These are phyloP conservation scores for Colletotrichum eleusines DNA, from an alignment of 2,329 filamentous ascomycete species.

Conservation along the genomic window DNA sequence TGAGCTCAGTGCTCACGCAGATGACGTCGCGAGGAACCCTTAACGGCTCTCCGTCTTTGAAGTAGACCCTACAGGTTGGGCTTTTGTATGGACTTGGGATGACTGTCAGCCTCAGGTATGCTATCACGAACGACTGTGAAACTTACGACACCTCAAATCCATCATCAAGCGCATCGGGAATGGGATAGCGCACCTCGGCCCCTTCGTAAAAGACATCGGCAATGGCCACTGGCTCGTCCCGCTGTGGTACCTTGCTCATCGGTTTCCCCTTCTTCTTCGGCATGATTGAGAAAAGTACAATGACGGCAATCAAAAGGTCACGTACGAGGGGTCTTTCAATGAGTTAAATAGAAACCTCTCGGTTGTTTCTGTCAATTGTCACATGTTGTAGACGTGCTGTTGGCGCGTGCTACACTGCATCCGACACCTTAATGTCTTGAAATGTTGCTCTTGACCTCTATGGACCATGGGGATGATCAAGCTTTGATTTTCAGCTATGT, in stretches of 20 bases:
- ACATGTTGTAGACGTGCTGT: neutral
- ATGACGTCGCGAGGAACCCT: constrained; percentile 9
- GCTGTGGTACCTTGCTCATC: neutral
- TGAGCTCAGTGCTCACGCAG: neutral
- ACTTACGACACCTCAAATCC: constrained; percentile 4
- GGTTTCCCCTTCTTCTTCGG: neutral
- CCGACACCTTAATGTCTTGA: too few species aligned
- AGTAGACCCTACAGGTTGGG: constrained; percentile 3
- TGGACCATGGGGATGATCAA: too few species aligned
- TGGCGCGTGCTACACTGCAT: too few species aligned
- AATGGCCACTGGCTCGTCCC: neutral
- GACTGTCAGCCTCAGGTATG: neutral
- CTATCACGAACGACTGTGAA: neutral
- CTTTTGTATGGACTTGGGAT: constrained; percentile 20
- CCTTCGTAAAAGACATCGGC: too few species aligned
- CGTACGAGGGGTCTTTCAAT: neutral
- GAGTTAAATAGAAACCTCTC: neutral
- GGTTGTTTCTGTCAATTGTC: neutral
- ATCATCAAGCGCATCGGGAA: too few species aligned
- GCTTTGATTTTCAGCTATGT: too few species aligned
- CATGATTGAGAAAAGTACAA: neutral
- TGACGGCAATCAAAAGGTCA: rapidly evolving
- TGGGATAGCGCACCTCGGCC: too few species aligned
- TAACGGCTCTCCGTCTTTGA: neutral
- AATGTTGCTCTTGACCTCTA: too few species aligned